Evolutionary conservation across 768 basidiomycete genomes (phyloP).

Genomic region (Agrocybe praecox): DNA sequence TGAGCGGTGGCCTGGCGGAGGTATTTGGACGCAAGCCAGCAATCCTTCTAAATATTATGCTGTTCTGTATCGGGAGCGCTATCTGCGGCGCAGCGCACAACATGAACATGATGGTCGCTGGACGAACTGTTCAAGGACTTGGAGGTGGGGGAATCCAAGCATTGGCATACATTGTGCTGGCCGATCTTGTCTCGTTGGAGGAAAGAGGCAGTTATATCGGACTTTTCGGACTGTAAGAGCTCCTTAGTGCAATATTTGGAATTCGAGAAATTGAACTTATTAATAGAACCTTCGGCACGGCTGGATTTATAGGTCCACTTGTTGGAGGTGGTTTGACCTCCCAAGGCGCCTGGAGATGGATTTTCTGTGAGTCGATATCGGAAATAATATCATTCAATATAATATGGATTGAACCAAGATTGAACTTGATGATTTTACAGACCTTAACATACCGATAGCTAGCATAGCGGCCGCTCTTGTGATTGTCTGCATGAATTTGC

Average conservation of each 20-base stretch:
- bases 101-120: conserved; percentile 46
- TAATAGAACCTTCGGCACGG: neutral
- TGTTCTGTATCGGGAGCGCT: conserved; percentile 47
- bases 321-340: conserved; percentile 1
- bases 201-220: conserved; percentile 40
- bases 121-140: conserved; percentile 38
- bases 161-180: conserved; percentile 40
- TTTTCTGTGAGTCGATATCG: conserved; percentile 9
- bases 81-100: conserved; percentile 42
- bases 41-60: conserved; percentile 28
- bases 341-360: conserved; percentile 3
- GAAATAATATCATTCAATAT: too few species aligned
- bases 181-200: conserved; percentile 46
- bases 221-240: conserved; percentile 8
- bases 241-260: neutral
- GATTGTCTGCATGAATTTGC: neutral
- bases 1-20: conserved; percentile 29
- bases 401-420: too few species aligned
- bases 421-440: neutral
- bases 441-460: conserved; percentile 4
- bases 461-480: neutral
- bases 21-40: conserved; percentile 42
- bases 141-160: conserved; percentile 40
- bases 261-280: neutral
- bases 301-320: conserved; percentile 1